Conservation (phyloP, 2,329 filamentous ascomycete genomes). For the Aspergillus quadrilineatus region DNA sequence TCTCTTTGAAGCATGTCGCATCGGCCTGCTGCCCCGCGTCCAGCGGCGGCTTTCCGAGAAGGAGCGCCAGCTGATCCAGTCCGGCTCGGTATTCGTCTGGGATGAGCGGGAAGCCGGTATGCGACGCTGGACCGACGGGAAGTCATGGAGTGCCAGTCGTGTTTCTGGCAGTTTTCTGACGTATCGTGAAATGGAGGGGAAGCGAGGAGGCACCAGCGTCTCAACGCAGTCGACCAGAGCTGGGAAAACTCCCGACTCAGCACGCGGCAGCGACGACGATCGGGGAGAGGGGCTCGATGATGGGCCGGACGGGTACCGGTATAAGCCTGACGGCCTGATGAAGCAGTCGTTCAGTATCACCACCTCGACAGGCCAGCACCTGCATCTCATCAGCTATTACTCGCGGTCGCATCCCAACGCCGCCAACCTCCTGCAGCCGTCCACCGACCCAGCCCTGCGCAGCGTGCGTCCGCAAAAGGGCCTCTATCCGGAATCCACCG, state of each 20-base stretch:
- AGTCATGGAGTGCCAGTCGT: conserved; percentile 97
- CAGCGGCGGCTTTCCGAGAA: conserved; percentile 94
- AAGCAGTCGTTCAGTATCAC: conserved; percentile 99
- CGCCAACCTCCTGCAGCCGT: conserved; percentile 75
- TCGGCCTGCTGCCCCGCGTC: conserved; percentile 85
- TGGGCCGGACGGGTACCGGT: conserved; percentile 82
- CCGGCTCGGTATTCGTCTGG: conserved; percentile 99
- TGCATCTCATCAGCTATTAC: conserved; percentile 98
- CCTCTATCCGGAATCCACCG: conserved; percentile 94
- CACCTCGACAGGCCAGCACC: conserved; percentile 81
- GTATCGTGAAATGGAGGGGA: conserved; percentile 98
- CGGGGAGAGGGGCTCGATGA: conserved; percentile 68
- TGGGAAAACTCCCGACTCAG: conserved; percentile 80
- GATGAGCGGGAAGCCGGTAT: conserved; percentile 97
- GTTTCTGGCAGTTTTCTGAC: conserved; percentile 97
- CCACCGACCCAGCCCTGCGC: conserved; percentile 73
- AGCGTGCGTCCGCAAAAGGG: conserved; percentile 86
- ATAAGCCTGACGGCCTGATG: conserved; percentile 96
- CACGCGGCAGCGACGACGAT: conserved; percentile 77
- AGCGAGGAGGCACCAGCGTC: conserved; percentile 76
- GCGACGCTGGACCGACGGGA: conserved; percentile 97
- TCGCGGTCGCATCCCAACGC: conserved; percentile 73
- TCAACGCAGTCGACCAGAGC: conserved; percentile 53
- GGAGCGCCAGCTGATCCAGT: conserved; percentile 92
- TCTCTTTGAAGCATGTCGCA: conserved; percentile 92